Evolutionary conservation across 768 basidiomycete genomes (phyloP).

Genomic region (Hortiboletus flavorubellus): DNA sequence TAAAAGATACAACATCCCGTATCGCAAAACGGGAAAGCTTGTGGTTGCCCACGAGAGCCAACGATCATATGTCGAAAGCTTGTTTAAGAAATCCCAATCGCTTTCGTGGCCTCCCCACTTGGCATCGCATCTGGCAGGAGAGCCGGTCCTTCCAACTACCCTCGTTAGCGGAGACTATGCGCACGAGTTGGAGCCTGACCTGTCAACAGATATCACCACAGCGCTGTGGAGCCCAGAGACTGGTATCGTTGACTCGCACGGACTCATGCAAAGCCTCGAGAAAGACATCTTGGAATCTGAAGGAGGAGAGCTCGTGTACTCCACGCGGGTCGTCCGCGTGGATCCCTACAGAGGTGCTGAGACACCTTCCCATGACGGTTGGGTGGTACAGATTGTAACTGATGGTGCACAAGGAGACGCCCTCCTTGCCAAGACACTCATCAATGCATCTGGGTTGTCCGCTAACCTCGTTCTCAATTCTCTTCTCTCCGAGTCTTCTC

Average conservation of each 20-base stretch:
- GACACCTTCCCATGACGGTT: slow-evolving; percentile 55
- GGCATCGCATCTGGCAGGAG: slow-evolving; percentile 15
- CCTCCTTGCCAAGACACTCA: slow-evolving; percentile 67
- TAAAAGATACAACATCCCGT: slow-evolving; percentile 54
- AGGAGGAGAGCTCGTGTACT: slow-evolving; percentile 66
- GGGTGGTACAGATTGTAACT: slow-evolving; percentile 83
- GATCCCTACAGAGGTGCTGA: slow-evolving; percentile 51
- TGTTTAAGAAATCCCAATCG: slow-evolving; percentile 59
- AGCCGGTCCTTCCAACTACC: slow-evolving; percentile 53
- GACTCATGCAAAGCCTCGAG: slow-evolving; percentile 80
- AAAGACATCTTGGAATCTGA: slow-evolving; percentile 73
- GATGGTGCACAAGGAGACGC: slow-evolving; percentile 53
- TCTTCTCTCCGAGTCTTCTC: slow-evolving; percentile 51
- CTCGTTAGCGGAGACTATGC: slow-evolving; percentile 69
- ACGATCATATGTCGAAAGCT: slow-evolving; percentile 60
- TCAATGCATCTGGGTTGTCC: slow-evolving; percentile 82
- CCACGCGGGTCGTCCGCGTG: slow-evolving; percentile 81
- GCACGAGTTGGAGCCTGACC: slow-evolving; percentile 74
- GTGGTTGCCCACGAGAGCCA: slow-evolving; percentile 77
- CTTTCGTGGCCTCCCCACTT: slow-evolving; percentile 52
- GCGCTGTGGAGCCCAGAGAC: slow-evolving; percentile 85
- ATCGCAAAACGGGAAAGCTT: slow-evolving; percentile 81
- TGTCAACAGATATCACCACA: slow-evolving; percentile 64
- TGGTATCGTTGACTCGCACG: slow-evolving; percentile 87
- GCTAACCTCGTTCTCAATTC: slow-evolving; percentile 69